Conservation (phyloP, 129 eudicot genomes). For the Apium graveolens region DNA sequence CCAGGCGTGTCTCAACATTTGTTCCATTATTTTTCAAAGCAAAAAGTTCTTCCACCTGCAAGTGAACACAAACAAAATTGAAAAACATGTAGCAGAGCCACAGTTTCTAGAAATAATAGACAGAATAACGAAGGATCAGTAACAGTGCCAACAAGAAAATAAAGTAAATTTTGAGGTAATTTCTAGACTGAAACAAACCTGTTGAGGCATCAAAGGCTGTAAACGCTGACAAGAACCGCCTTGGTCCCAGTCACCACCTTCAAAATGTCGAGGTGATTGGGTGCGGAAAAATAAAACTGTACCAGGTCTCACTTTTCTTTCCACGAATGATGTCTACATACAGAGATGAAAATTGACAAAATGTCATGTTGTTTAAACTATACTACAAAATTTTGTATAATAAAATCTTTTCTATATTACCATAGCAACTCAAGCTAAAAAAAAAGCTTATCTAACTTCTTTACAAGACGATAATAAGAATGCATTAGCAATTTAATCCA, state of each 20-base stretch:
- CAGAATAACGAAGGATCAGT: background rate
- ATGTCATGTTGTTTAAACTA: background rate
- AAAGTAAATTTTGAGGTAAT: background rate
- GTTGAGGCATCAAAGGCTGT: constrained; percentile 52
- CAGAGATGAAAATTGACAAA: background rate
- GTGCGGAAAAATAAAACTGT: constrained; percentile 62
- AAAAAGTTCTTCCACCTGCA: constrained; percentile 72
- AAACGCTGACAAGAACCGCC: constrained; percentile 87
- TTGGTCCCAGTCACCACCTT: constrained; percentile 96
- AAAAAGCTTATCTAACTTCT: background rate
- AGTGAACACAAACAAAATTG: background rate
- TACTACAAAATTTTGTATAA: background rate
- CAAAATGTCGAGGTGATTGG: constrained; percentile 96
- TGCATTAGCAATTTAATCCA: background rate
- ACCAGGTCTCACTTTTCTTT: constrained; percentile 46
- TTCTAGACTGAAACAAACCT: constrained; percentile 27
- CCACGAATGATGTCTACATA: constrained; percentile 54
- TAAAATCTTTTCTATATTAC: background rate
- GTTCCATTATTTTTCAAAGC: constrained; percentile 62
- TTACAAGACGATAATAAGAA: background rate
- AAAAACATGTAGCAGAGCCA: background rate
- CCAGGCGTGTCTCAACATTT: constrained; percentile 84
- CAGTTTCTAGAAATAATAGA: background rate
- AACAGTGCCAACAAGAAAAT: background rate
- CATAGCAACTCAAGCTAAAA: background rate